Evolutionary conservation across 306 rosid species (phyloP), one percentile per base, ranked within the genome.

Genomic region (Carpinus viminea): DNA sequence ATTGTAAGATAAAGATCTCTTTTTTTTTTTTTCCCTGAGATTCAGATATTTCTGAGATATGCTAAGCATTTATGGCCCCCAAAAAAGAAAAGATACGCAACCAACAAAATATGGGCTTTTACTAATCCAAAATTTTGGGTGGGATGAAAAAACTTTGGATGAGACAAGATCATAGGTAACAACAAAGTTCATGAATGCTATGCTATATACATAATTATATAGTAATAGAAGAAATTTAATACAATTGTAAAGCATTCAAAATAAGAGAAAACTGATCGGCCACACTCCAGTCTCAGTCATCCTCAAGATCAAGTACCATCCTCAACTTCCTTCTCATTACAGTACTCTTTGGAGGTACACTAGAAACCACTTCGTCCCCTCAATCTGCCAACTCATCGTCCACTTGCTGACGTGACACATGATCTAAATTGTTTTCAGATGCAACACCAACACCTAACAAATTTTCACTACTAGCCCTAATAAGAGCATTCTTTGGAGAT

Each of bases 281-380:
- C 56, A 60, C 17, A 77, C 73, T 76, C 79, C 80, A 76, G 43
- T 83, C 81, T 93, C 83, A 90, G 66, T 92, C 93, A 70, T 92
- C 95, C 79, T 91, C 97, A 18, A 87, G 82, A 65, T 94, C 98
- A 80, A 94, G 84, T 18, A 92, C 90, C 98, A 91, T 88, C 85
- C 95, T 89, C 80, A 83, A 85, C 88, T 80, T 91, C 84, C 97
- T 92, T 87, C 91, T 90, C 56, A 80, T 82, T 60, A 74, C 73
- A 66, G 78, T 81, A 74, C 79, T 87, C 24, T 78, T 81, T 72
- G 86, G 76, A 47, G 80, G 21, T 62, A 52, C 85, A 73, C 69
- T 68, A 38, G 77, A 17, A 78, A 28, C 61, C 80, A 72, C 79
- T 76, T 92, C 98, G 82, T 89, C 91, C 28, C 83, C 96, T 43